Percentiles rank a stretch among this genome's conserved stretches.
These are phyloP conservation scores for Suillus clintonianus DNA, from an alignment of 768 basidiomycete species.

Conservation along the genomic window DNA sequence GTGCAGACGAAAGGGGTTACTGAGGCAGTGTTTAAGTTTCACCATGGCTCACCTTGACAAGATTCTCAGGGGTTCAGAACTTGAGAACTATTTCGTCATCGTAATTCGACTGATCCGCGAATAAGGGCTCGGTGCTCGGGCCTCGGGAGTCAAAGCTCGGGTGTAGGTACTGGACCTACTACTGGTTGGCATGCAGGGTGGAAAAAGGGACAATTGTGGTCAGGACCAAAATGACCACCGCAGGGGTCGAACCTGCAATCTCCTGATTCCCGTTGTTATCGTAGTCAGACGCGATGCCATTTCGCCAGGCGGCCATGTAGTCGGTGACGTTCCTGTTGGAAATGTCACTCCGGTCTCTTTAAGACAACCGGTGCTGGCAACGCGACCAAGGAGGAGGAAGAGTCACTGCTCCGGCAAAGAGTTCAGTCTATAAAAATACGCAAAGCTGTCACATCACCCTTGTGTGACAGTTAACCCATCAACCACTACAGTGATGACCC, in stretches of 20 bases:
- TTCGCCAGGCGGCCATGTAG: slow-evolving; percentile 77
- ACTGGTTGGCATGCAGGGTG: neutral
- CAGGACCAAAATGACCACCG: slow-evolving; percentile 59
- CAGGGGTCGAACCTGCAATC: slow-evolving; percentile 94
- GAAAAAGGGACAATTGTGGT: neutral
- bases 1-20: neutral
- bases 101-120: too few relatives aligned
- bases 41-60: neutral
- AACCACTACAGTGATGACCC: too few relatives aligned
- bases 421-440: neutral
- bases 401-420: neutral
- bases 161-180: too few relatives aligned
- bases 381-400: too few relatives aligned
- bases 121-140: neutral
- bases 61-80: neutral
- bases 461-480: too few relatives aligned
- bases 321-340: neutral
- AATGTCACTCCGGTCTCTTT: neutral
- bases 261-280: slow-evolving; percentile 65
- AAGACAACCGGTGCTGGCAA: neutral
- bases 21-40: too few relatives aligned
- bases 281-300: slow-evolving; percentile 95
- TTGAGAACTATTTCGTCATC: neutral
- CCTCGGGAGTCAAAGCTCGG: too few relatives aligned
- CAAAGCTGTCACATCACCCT: neutral